These are phyloP conservation scores for Phytophthora kernoviae DNA, from an alignment of 352 stramenopile genomes.

Conservation along the genomic window DNA sequence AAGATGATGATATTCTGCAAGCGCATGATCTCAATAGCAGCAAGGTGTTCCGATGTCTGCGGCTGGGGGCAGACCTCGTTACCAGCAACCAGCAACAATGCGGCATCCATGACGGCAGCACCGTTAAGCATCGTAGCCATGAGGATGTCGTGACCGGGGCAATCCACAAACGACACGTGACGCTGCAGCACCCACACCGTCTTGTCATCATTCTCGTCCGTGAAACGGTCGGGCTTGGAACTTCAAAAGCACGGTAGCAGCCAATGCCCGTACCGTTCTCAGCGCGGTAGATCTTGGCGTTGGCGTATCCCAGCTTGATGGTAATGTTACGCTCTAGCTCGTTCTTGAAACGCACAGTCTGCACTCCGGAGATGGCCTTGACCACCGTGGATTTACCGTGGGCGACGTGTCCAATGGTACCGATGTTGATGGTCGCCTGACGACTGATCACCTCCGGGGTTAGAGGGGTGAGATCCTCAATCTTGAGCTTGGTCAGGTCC, in stretches of 20 bases:
- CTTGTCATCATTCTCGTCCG: constrained; percentile 87
- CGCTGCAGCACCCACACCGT: constrained; percentile 93
- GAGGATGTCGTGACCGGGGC: constrained; percentile 99
- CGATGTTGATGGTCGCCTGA: constrained; percentile 99
- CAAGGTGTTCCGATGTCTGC: constrained; percentile 99
- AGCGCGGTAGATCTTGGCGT: constrained; percentile 99
- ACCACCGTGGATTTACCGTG: constrained; percentile 99
- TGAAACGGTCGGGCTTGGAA: constrained; percentile 88
- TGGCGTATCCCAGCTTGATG: constrained; percentile 99
- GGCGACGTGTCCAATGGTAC: constrained; percentile 99
- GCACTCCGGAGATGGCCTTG: constrained; percentile 99
- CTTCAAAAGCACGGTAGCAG: constrained; percentile 91
- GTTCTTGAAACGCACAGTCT: constrained; percentile 98
- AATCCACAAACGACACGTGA: constrained; percentile 99
- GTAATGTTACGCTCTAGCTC: constrained; percentile 99
- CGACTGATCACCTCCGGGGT: constrained; percentile 98
- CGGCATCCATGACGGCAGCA: constrained; percentile 99
- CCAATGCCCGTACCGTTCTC: constrained; percentile 83
- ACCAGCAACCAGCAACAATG: constrained; percentile 97
- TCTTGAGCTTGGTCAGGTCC: constrained; percentile 95
- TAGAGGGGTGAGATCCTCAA: constrained; percentile 95
- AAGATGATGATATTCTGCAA: constrained; percentile 99
- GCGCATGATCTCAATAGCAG: constrained; percentile 99
- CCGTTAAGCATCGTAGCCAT: constrained; percentile 99
- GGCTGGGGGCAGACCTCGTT: constrained; percentile 99